Evolutionary conservation across 768 basidiomycete genomes (phyloP).

Genomic region (Podaxis sp.): DNA sequence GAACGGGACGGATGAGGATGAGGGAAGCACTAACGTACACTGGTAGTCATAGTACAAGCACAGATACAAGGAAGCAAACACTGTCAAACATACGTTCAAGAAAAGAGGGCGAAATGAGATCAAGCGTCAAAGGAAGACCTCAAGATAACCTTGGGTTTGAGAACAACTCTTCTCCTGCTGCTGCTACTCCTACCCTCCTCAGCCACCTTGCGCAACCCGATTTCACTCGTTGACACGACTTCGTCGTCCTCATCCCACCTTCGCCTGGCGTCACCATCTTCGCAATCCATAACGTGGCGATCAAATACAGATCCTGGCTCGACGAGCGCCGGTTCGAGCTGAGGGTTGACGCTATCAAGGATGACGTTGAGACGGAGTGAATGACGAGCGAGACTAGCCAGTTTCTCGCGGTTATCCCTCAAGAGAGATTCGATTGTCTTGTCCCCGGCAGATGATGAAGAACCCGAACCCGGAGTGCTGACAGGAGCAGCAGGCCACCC

Average conservation of each 20-base stretch:
- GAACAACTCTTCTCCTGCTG: constrained; percentile 9
- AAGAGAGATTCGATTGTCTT: constrained; percentile 14
- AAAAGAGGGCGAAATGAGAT: background rate
- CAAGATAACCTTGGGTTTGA: constrained; percentile 21
- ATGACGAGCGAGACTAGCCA: constrained; percentile 30
- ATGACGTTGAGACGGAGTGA: constrained; percentile 22
- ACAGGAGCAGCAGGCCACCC: constrained; percentile 2
- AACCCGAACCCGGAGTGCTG: background rate
- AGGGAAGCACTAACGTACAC: background rate
- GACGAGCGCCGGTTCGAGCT: constrained; percentile 27
- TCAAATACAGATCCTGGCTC: constrained; percentile 29
- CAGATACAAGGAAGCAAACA: background rate
- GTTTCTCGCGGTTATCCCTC: constrained; percentile 16
- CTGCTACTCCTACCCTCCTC: constrained; percentile 2
- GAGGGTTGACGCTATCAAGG: constrained; percentile 22
- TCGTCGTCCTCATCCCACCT: constrained; percentile 13
- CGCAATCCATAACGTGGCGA: constrained; percentile 29
- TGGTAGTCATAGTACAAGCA: background rate
- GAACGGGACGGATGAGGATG: background rate
- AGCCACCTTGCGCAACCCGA: constrained; percentile 27
- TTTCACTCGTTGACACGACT: constrained; percentile 32
- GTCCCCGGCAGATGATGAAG: constrained; percentile 9
- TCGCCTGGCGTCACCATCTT: constrained; percentile 12
- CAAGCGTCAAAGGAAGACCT: constrained; percentile 8
- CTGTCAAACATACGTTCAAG: background rate